Evolutionary conservation across 208 protist species (phyloP), one percentile per base, ranked within the genome.

Genomic region (Strigomonas culicis): DNA sequence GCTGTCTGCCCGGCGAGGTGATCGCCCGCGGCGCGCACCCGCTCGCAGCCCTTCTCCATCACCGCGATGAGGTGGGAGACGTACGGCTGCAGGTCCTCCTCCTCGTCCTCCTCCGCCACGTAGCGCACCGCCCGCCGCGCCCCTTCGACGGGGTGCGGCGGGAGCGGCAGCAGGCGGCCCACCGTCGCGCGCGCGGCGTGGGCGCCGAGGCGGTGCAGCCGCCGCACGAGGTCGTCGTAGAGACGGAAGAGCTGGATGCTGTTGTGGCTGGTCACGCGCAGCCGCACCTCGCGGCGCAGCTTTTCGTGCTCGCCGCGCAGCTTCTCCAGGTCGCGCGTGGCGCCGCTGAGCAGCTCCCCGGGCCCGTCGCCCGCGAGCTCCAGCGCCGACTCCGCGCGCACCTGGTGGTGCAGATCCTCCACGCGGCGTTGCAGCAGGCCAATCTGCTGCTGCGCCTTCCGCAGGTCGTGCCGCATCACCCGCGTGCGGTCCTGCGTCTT

Each of bases 211-310:
- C 43, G 43, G 17, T 15, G 24, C 10, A 86, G 58, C 21, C 61
- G 59, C n/a, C 67, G 51, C 44, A 84, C 62, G 4, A 95, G 57
- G 22, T 77, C 71, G 57, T 92, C 84, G 66, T 93, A 95, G 25
- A 69, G 55, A 10, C 68, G 60, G 70, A 89, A 91, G 39, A 95
- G 52, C 62, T 89, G 75, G 24, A 90, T 66, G 36, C 72, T 82
- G 28, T 65, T 75, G 52, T 75, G 82, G 27, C 84, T 90, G 30
- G 75, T 88, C n/a, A 95, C 76, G 50, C 77, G 77, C 19, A 91
- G 72, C 17, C 84, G 80, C 11, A 92, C 82, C 49, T 93, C 82
- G 56, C 80, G 76, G 4, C 84, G 83, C 24, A 95, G 77, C 28
- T 69, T 56, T 7, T 88, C 71, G 62, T 87, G 71, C 43, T 83